Base-by-base conservation (phyloP, 1,139 yeast genomes). In the Meyerozyma smithsonii region DNA sequence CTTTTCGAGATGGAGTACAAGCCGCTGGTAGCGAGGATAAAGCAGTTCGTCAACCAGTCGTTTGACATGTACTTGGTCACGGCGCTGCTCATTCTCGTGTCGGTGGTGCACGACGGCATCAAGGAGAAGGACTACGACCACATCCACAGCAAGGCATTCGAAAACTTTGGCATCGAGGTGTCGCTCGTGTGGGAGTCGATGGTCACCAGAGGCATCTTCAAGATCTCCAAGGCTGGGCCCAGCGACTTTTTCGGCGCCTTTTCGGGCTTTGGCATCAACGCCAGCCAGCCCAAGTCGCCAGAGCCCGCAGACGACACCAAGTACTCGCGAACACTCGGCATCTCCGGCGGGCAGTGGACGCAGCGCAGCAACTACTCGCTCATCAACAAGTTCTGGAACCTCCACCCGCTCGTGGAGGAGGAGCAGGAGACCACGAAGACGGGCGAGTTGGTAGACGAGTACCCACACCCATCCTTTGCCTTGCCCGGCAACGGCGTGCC, bases 81-180 rank as follows among this genome's bases (percentile, higher is more conserved):
- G 23, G 67, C 82, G 32, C 56, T 81, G 3, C 46, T 82, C 2
- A 63, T 77, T 1, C 52, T 85, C 16, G 73, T 84, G 4, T 74
- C 84, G 4, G 62, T 80, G 11, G 71, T 78, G 7, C 77, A 81
- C 48, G 79, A 77, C 36, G 96, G 96, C 0, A 58, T 87, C 25
- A 72, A 76, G 41, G 81, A 73, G 37, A 74, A 68, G 41, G 89
- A 84, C 46, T 69, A 74, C 46, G 77, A 72, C 3, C 50, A 50
- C 16, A 54, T 85, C 17, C 68, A 73, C 39, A 64, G 59, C 8
- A 80, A 74, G 41, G 58, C 84, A 4, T 55, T 77, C 15, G 79
- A 77, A 40, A 71, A 75, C 36, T 84, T 73, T 51, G 95, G 95
- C 0, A 61, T 79, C 44, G 62, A 70, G 40, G 68, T 74, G 37